These are phyloP conservation scores for Biscogniauxia sp. DNA, from an alignment of 2,329 filamentous ascomycete species.

Conservation along the genomic window DNA sequence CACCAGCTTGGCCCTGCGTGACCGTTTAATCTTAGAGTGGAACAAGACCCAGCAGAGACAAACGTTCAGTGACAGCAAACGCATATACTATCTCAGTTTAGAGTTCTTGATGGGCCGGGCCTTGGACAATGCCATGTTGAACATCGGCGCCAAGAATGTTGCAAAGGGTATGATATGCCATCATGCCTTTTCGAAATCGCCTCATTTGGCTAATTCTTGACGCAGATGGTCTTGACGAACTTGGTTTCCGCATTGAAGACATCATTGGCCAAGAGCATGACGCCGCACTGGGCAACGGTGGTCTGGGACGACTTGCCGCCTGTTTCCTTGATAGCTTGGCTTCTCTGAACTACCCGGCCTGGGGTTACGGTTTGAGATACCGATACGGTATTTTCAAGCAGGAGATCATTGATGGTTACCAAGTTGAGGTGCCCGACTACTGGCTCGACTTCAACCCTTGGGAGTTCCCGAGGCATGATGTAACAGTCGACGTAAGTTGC, in stretches of 20 bases:
- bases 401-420: conserved; percentile 96
- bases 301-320: conserved; percentile 88
- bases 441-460: conserved; percentile 99
- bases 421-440: conserved; percentile 97
- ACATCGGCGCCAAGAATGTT: conserved; percentile 81
- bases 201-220: conserved; percentile 11
- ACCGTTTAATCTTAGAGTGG: conserved; percentile 92
- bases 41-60: conserved; percentile 97
- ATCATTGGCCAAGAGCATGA: conserved; percentile 94
- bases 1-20: conserved; percentile 86
- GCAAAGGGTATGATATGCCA: conserved; percentile 64
- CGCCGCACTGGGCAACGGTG: conserved; percentile 92
- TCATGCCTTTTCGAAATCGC: neutral
- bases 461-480: conserved; percentile 95
- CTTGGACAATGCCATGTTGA: conserved; percentile 97
- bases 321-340: conserved; percentile 97
- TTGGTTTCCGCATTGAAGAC: conserved; percentile 96
- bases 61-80: conserved; percentile 85
- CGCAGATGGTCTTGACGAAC: conserved; percentile 76
- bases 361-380: conserved; percentile 96
- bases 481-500: conserved; percentile 76
- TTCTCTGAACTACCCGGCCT: conserved; percentile 90
- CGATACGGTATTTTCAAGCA: conserved; percentile 99
- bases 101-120: conserved; percentile 98
- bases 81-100: conserved; percentile 94